These are phyloP conservation scores for Pseudogymnoascus sp. DNA, from an alignment of 2,329 filamentous ascomycete genomes.

Conservation along the genomic window DNA sequence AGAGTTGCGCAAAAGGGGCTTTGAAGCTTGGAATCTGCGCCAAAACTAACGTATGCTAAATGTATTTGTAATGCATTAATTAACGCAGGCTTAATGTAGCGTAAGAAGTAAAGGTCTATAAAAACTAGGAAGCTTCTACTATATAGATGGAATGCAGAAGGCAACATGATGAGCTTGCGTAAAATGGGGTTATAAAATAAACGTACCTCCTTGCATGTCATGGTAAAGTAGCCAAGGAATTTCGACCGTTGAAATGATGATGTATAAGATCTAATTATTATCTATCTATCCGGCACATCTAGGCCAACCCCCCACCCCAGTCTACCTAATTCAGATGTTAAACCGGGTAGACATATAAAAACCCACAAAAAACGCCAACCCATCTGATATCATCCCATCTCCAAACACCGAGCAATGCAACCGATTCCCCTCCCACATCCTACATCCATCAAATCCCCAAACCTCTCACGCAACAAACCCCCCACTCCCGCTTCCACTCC, in stretches of 20 bases:
- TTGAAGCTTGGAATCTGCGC: not conserved
- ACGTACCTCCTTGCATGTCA: not conserved
- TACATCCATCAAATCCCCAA: not conserved
- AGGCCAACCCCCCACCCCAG: not conserved
- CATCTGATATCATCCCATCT: not conserved
- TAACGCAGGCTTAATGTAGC: too few relatives aligned
- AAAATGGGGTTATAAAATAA: too few relatives aligned
- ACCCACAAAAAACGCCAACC: not conserved
- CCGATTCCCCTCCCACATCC: too few relatives aligned
- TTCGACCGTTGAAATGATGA: not conserved
- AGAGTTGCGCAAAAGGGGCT: too few relatives aligned
- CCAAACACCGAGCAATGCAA: not conserved
- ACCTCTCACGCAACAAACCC: not conserved
- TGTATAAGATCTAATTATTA: not conserved
- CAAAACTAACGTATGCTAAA: not conserved
- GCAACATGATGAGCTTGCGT: too few relatives aligned
- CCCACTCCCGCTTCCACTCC: not conserved
- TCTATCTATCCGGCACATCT: not conserved
- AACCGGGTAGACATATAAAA: not conserved
- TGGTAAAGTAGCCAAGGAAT: not conserved
- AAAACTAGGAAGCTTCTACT: too few relatives aligned
- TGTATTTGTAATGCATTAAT: too few relatives aligned
- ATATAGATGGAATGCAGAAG: too few relatives aligned
- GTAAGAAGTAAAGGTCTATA: too few relatives aligned
- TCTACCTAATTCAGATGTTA: not conserved